These are phyloP conservation scores for Petunia secreta DNA, from an alignment of 257 asterid genomes.

Conservation along the genomic window DNA sequence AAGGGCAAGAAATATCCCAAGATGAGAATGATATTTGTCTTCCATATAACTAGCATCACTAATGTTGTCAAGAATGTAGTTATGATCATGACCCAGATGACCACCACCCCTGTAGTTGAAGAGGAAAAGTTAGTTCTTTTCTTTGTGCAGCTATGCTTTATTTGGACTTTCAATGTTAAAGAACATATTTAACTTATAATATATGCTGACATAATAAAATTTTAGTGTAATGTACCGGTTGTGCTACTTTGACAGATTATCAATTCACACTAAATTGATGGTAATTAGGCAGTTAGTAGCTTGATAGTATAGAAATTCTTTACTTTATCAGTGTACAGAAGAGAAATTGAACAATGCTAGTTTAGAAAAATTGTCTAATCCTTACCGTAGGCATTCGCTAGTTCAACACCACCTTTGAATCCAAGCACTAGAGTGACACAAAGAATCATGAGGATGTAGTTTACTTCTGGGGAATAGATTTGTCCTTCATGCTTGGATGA, in stretches of 20 bases:
- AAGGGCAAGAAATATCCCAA: slow-evolving; percentile 59
- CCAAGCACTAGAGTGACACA: slow-evolving; percentile 47
- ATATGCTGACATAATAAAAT: too few species aligned
- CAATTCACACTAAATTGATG: not conserved
- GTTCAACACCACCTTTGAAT: slow-evolving; percentile 61
- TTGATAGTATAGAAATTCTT: not conserved
- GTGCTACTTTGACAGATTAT: not conserved
- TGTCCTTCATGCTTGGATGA: slow-evolving; percentile 65
- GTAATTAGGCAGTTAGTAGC: not conserved
- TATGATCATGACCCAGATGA: slow-evolving; percentile 79
- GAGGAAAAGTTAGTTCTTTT: not conserved
- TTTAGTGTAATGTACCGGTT: not conserved
- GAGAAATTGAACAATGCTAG: not conserved
- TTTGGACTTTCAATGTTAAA: not conserved
- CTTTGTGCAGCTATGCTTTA: not conserved
- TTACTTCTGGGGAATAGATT: slow-evolving; percentile 74
- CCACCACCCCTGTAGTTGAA: slow-evolving; percentile 54
- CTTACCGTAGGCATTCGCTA: slow-evolving; percentile 59
- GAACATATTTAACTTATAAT: not conserved
- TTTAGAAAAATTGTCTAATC: too few species aligned
- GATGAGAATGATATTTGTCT: slow-evolving; percentile 39
- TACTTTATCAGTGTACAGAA: not conserved
- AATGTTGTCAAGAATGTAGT: slow-evolving; percentile 49
- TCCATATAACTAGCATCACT: slow-evolving; percentile 48
- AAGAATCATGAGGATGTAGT: slow-evolving; percentile 35